Conservation (phyloP, 208 protist species). For the Porcisia hertigi region DNA sequence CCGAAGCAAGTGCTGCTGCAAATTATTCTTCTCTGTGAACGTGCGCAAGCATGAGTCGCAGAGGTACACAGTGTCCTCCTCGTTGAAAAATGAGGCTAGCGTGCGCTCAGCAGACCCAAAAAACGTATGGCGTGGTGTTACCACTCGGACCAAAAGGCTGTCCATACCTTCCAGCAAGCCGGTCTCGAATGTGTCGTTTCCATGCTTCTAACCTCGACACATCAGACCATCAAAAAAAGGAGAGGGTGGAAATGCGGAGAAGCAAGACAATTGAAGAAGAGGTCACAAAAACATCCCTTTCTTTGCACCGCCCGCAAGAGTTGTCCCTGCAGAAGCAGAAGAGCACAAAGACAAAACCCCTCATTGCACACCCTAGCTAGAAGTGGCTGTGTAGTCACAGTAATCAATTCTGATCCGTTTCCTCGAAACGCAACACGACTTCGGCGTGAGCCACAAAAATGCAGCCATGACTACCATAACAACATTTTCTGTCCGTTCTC, state of each 20-base stretch:
- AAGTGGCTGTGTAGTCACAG: too few relatives aligned
- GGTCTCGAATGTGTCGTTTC: neutral
- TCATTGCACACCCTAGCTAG: too few relatives aligned
- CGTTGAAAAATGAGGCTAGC: constrained; percentile 17
- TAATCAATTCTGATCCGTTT: too few relatives aligned
- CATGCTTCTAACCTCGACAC: neutral
- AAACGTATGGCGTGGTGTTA: constrained; percentile 42
- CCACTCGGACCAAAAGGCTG: constrained; percentile 23
- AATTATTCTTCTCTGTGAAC: constrained; percentile 27
- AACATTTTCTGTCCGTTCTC: too few relatives aligned
- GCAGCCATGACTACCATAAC: too few relatives aligned
- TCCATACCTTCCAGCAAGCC: neutral
- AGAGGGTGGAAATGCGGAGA: neutral
- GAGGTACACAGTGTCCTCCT: constrained; percentile 36
- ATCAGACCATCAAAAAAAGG: neutral
- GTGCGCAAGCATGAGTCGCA: constrained; percentile 69
- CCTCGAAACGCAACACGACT: too few relatives aligned
- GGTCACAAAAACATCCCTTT: neutral
- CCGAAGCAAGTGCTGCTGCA: constrained; percentile 43
- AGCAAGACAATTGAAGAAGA: constrained; percentile 4
- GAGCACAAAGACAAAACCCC: too few relatives aligned
- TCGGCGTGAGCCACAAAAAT: too few relatives aligned
- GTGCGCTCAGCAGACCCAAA: constrained; percentile 23
- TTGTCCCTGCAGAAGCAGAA: too few relatives aligned
- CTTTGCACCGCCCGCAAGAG: too few relatives aligned